These are phyloP conservation scores for Microdochium paspali DNA, from an alignment of 2,329 filamentous ascomycete species.

Conservation along the genomic window DNA sequence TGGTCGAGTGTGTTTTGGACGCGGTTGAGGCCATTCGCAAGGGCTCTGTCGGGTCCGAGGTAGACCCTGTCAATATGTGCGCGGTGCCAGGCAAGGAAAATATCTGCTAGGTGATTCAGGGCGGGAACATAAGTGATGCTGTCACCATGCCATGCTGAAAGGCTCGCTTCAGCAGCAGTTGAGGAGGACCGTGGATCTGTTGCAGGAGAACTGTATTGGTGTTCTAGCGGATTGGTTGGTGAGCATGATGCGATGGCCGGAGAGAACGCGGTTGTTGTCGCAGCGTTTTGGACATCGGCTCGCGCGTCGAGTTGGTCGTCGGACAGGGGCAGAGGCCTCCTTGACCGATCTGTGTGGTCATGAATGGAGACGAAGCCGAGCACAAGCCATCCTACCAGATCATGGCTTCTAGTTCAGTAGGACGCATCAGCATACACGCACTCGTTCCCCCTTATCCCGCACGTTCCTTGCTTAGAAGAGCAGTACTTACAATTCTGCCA, in stretches of 20 bases:
- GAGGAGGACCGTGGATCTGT: too few relatives aligned
- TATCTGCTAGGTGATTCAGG: constrained; percentile 19
- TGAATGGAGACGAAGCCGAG: constrained; percentile 15
- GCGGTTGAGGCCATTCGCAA: constrained; percentile 4
- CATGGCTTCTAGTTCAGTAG: constrained; percentile 12
- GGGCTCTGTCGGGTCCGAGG: constrained; percentile 2
- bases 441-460: too few relatives aligned
- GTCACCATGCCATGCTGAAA: constrained; percentile 25
- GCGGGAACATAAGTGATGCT: constrained; percentile 20
- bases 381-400: constrained; percentile 17
- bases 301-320: constrained; percentile 22
- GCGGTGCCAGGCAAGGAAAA: constrained; percentile 24
- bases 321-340: constrained; percentile 13
- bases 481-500: constrained; percentile 14
- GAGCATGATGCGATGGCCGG: too few relatives aligned
- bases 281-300: too few relatives aligned
- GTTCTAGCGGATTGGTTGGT: too few relatives aligned
- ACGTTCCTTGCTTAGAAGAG: too few relatives aligned
- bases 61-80: constrained; percentile 8
- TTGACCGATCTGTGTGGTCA: constrained; percentile 12
- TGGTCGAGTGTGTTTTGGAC: constrained; percentile 7
- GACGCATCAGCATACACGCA: too few relatives aligned
- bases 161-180: too few relatives aligned
- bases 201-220: too few relatives aligned
- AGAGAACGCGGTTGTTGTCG: constrained; percentile 2